These are phyloP conservation scores for Elsinoe arachidis DNA, from an alignment of 2,329 filamentous ascomycete genomes.

Conservation along the genomic window DNA sequence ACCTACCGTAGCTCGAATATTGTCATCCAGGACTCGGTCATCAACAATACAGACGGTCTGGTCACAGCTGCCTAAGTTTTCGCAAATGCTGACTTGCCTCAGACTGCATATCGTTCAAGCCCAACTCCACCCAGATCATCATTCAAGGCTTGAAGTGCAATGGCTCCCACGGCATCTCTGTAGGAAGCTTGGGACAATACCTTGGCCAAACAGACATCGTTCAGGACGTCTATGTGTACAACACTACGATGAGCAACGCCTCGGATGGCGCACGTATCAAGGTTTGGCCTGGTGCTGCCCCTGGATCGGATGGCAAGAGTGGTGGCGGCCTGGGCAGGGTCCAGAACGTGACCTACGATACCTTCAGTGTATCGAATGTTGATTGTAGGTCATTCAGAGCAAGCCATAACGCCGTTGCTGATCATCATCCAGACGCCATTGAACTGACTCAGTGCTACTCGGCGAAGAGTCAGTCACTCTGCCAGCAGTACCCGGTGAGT, in stretches of 20 bases:
- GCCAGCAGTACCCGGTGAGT: conserved; percentile 43
- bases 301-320: conserved; percentile 55
- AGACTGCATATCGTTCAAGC: conserved; percentile 67
- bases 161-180: conserved; percentile 62
- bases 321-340: conserved; percentile 57
- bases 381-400: conserved; percentile 29
- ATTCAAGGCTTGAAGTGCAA: conserved; percentile 60
- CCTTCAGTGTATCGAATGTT: conserved; percentile 52
- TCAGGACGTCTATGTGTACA: conserved; percentile 49
- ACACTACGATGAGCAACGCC: conserved; percentile 31
- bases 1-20: conserved; percentile 54
- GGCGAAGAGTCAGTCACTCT: conserved; percentile 53
- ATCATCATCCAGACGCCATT: conserved; percentile 41
- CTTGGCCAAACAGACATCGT: conserved; percentile 55
- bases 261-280: conserved; percentile 63
- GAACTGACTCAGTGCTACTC: conserved; percentile 58
- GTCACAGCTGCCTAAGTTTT: background rate
- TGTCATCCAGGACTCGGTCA: conserved; percentile 57
- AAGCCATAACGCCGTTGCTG: background rate
- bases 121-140: conserved; percentile 60
- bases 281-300: conserved; percentile 57
- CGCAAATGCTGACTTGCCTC: background rate
- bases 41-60: conserved; percentile 50
- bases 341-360: conserved; percentile 58
- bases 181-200: conserved; percentile 66